Evolutionary conservation across 331 rosid genomes (phyloP).

Genomic region (Acacia concinna): DNA sequence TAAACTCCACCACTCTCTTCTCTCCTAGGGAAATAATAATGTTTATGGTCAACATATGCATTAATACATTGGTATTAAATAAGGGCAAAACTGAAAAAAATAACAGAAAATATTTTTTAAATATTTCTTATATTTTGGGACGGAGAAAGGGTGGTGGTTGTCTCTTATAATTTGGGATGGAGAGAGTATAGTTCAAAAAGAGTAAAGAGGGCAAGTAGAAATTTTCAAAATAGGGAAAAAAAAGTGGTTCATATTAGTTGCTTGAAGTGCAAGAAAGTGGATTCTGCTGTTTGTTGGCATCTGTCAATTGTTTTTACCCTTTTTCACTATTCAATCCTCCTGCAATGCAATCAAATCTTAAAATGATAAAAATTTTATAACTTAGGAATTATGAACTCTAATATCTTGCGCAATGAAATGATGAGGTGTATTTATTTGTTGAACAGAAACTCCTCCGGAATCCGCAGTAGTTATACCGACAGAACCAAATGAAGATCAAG

Average conservation of each 20-base stretch:
- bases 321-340: neutral
- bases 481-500: neutral
- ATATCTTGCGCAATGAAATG: neutral
- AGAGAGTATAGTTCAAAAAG: neutral
- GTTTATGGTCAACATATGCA: too few relatives aligned
- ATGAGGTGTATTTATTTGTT: neutral
- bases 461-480: neutral
- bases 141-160: too few relatives aligned
- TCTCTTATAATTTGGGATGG: too few relatives aligned
- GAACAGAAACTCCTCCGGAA: neutral
- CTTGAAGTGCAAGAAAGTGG: neutral
- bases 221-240: neutral
- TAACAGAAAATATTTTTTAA: too few relatives aligned
- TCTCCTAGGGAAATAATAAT: too few relatives aligned
- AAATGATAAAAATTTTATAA: neutral
- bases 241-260: neutral
- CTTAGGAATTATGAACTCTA: neutral
- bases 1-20: too few relatives aligned
- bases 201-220: neutral
- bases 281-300: neutral
- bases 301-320: neutral
- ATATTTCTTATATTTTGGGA: too few relatives aligned
- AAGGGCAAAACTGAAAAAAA: too few relatives aligned
- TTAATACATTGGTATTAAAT: too few relatives aligned
- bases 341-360: neutral